Evolutionary conservation across 2,329 filamentous ascomycete genomes (phyloP).

Genomic region (Nannizzia gypsea): DNA sequence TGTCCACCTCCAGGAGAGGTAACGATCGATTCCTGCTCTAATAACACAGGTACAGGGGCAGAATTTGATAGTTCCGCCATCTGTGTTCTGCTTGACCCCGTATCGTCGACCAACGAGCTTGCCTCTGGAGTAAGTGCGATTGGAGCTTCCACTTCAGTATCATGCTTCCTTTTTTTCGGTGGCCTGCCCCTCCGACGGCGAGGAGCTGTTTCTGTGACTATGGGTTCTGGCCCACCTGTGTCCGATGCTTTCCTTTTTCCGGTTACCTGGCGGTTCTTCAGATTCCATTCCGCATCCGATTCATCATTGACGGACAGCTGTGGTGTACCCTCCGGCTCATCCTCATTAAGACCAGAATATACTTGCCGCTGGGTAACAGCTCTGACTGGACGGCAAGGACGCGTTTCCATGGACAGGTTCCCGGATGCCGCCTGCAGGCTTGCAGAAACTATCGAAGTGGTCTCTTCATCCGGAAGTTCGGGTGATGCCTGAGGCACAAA

Average conservation of each 20-base stretch:
- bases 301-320: not conserved
- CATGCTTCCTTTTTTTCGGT: constrained; percentile 15
- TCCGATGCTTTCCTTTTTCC: constrained; percentile 4
- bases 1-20: not conserved
- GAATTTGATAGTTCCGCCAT: too few species aligned
- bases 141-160: not conserved
- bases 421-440: constrained; percentile 4
- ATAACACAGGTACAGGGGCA: not conserved
- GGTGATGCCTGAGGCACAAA: constrained; percentile 17
- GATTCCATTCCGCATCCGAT: not conserved
- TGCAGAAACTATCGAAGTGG: not conserved
- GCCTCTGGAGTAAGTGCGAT: not conserved
- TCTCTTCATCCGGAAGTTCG: not conserved
- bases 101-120: not conserved
- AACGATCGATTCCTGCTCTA: not conserved
- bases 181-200: constrained; percentile 11
- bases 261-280: not conserved
- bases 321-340: not conserved
- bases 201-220: not conserved
- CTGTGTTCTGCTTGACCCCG: too few species aligned
- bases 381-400: not conserved
- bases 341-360: not conserved
- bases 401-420: constrained; percentile 4
- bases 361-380: not conserved
- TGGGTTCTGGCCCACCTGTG: not conserved